These are phyloP conservation scores for Clavulina sp. DNA, from an alignment of 768 basidiomycete species.

Conservation along the genomic window DNA sequence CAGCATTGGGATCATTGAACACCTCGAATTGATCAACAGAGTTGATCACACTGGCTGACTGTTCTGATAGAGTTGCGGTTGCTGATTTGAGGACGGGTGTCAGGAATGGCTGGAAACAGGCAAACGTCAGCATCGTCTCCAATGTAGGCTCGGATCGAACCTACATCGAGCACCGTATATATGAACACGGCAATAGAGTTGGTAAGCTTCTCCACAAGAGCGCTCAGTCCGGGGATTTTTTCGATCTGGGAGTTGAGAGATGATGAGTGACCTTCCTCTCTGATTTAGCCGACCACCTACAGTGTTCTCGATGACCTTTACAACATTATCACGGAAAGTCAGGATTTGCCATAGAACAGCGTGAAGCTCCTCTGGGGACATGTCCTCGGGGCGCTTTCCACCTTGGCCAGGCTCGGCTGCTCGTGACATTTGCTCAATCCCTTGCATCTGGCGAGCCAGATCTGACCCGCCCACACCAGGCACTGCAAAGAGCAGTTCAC, in stretches of 20 bases:
- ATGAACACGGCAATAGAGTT: conserved; percentile 16
- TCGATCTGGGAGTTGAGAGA: conserved; percentile 21
- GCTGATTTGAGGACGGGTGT: conserved; percentile 58
- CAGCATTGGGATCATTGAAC: conserved; percentile 47
- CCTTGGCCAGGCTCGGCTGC: conserved; percentile 31
- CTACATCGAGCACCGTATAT: conserved; percentile 68
- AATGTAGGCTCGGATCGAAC: no score
- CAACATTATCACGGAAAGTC: conserved; percentile 67
- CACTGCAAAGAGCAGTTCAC: background rate
- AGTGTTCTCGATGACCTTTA: conserved; percentile 59
- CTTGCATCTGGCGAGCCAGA: conserved; percentile 58
- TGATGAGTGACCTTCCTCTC: background rate
- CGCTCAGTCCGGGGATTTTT: conserved; percentile 63
- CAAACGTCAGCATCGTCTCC: background rate
- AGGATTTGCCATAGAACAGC: conserved; percentile 70
- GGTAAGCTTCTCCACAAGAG: conserved; percentile 36
- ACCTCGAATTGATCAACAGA: conserved; percentile 53
- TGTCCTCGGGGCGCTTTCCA: conserved; percentile 55
- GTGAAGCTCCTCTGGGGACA: conserved; percentile 82
- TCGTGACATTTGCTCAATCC: conserved; percentile 44
- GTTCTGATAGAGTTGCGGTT: conserved; percentile 37
- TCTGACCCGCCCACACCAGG: conserved; percentile 31
- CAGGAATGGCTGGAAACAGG: conserved; percentile 50
- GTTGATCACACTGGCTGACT: conserved; percentile 53
- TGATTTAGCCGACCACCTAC: background rate